Evolutionary conservation across 176 grass and related monocot genomes (phyloP), one percentile per base, ranked within the genome.

Genomic region (Oryza glaberrima): DNA sequence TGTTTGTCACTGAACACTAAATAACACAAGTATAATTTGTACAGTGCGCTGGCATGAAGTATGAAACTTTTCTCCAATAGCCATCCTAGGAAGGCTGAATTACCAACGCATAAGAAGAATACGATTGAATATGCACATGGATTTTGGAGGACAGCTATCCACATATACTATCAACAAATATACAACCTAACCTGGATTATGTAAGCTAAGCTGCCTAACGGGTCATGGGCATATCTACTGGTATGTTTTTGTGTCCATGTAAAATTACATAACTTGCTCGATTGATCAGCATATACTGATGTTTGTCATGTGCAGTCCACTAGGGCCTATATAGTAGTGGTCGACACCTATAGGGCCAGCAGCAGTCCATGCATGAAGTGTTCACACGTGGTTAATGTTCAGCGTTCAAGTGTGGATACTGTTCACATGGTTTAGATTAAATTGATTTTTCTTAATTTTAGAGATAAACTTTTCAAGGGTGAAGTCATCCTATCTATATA

Each of bases 121-220:
- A 38, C 9, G 44, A 70, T 10, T 2, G 4, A 8, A 32, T 60
- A 69, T 49, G 28, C 11, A 9, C 0, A 0, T 34, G 38, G 16
- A 78, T 48, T 43, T 34, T 11, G 36, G 40, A 44, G 52, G 56
- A 44, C 40, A 78, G 22, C 72, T 30, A 72, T 22, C 23, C 0
- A 51, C 13, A 80, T 65, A 19, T 72, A 34, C 44, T 79, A 47
- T 26, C 9, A 73, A 25, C 7, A 86, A 78, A 65, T 49, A 65
- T 49, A 54, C 43, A 80, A 51, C 17, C 35, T 72, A 58, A 58
- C 54, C 54, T 58, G 60, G 22, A 72, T 2, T 32, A 54, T 34
- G 19, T 86, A 73, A 64, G 52, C 12, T 47, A 63, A 25, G 67
- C 1, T 63, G 10, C 11, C 25, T 17, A 35, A 17, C 7, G 35